These are phyloP conservation scores for Galerina marginata DNA, from an alignment of 768 basidiomycete genomes.

Conservation along the genomic window DNA sequence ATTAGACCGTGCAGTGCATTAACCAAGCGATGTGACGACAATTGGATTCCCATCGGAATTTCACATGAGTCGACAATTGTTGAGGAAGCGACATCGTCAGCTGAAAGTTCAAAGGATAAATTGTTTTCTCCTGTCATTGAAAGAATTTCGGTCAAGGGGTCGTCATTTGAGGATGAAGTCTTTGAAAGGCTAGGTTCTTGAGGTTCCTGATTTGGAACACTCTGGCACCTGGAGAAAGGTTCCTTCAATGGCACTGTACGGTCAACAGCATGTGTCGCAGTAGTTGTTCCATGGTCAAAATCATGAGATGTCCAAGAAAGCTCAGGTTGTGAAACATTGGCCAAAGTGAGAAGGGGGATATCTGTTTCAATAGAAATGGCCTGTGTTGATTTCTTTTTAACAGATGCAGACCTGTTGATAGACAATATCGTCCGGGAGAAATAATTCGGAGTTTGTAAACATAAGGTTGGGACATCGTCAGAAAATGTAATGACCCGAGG, in stretches of 20 bases:
- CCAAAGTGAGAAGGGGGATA: not conserved
- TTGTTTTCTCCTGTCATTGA: too few species aligned
- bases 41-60: not conserved
- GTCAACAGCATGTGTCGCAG: too few species aligned
- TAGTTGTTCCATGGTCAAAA: too few species aligned
- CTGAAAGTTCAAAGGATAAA: too few species aligned
- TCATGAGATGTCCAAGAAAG: not conserved
- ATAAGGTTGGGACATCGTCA: not conserved
- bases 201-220: too few species aligned
- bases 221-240: too few species aligned
- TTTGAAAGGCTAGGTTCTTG: too few species aligned
- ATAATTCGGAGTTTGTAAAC: slow-evolving; percentile 8
- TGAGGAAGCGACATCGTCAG: not conserved
- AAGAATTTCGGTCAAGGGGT: too few species aligned
- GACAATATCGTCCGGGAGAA: slow-evolving; percentile 8
- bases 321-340: not conserved
- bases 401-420: not conserved
- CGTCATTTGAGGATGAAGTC: too few species aligned
- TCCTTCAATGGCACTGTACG: too few species aligned
- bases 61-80: not conserved
- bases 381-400: not conserved
- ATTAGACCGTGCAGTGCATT: not conserved
- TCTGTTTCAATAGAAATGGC: not conserved
- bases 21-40: not conserved
- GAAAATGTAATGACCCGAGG: slow-evolving; percentile 3